Conservation (phyloP, 2,329 filamentous ascomycete species). For the Neofusicoccum umdonicola region DNA sequence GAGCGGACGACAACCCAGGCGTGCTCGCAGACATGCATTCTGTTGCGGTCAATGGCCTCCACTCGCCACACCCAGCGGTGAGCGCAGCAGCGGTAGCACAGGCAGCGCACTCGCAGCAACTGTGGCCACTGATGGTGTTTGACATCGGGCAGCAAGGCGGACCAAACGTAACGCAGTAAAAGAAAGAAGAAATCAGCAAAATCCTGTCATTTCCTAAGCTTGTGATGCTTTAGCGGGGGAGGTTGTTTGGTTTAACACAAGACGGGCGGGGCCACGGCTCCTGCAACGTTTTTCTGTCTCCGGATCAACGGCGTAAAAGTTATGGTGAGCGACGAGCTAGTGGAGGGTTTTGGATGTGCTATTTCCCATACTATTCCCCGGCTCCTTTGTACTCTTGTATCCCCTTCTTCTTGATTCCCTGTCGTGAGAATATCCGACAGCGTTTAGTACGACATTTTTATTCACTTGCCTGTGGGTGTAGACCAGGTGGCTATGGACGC, state of each 20-base stretch:
- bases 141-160: constrained; percentile 16
- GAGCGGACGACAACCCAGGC: background rate
- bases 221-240: background rate
- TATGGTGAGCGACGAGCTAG: background rate
- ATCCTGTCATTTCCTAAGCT: background rate
- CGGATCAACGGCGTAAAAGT: constrained; percentile 10
- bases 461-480: background rate
- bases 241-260: background rate
- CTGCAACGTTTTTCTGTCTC: background rate
- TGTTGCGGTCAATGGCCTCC: constrained; percentile 1
- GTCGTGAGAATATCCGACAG: background rate
- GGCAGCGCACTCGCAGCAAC: constrained; percentile 16
- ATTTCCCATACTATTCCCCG: background rate
- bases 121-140: constrained; percentile 19
- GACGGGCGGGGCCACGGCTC: background rate
- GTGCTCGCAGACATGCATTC: constrained; percentile 9
- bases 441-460: background rate
- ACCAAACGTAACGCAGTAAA: background rate
- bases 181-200: background rate
- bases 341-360: background rate
- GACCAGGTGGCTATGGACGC: background rate
- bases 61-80: constrained; percentile 13
- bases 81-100: constrained; percentile 17
- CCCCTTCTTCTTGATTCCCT: background rate
- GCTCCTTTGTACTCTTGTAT: constrained; percentile 1